These are phyloP conservation scores for Thalia dealbata DNA, from an alignment of 176 grass and related monocot genomes.

Conservation along the genomic window DNA sequence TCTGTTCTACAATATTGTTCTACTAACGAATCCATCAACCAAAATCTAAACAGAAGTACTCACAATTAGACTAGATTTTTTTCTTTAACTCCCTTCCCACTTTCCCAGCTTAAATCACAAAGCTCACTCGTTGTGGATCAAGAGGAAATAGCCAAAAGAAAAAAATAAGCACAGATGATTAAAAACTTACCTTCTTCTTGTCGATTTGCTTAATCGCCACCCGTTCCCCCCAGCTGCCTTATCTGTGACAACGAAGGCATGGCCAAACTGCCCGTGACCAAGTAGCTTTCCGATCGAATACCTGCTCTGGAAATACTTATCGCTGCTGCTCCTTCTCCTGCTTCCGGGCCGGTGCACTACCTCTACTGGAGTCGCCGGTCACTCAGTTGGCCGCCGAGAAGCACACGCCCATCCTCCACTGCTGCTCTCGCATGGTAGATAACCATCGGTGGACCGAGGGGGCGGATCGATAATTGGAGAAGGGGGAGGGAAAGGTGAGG, in stretches of 20 bases:
- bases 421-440: no score
- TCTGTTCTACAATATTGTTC: background rate
- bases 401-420: slow-evolving; percentile 11
- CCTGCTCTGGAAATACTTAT: slow-evolving; percentile 54
- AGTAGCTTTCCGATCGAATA: slow-evolving; percentile 83
- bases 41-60: background rate
- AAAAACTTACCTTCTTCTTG: slow-evolving; percentile 63
- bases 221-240: slow-evolving; percentile 41
- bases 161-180: background rate
- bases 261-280: slow-evolving; percentile 93
- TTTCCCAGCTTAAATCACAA: background rate
- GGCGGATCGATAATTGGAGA: slow-evolving; percentile 2
- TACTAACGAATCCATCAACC: background rate
- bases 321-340: slow-evolving; percentile 11
- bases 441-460: background rate
- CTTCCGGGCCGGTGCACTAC: background rate
- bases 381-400: slow-evolving; percentile 6
- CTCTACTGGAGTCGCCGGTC: slow-evolving; percentile 4
- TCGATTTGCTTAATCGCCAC: slow-evolving; percentile 98
- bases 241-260: slow-evolving; percentile 82
- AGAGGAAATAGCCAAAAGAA: background rate
- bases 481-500: slow-evolving; percentile 19
- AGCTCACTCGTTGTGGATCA: background rate
- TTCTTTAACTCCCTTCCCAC: no score
- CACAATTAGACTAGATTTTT: background rate